A percentile compares a stretch with the other conserved stretches of the same genome.
phyloP scores from a whole-genome alignment of 2,329 filamentous ascomycete species.

The Blumeria hordei region DNA sequence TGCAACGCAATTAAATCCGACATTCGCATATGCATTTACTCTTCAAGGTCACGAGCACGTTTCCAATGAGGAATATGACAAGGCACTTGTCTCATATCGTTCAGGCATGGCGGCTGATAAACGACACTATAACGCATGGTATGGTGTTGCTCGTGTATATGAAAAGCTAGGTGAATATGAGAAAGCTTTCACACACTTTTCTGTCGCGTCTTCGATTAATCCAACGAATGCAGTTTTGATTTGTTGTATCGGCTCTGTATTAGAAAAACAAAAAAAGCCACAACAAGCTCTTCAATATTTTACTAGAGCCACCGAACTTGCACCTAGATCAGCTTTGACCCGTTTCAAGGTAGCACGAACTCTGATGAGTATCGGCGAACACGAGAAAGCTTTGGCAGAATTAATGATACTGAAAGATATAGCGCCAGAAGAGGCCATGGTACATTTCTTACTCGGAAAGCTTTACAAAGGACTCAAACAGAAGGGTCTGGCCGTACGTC shows the following conservation, averaged over 20 bases:
- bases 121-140: constrained; percentile 96
- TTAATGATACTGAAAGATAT: constrained; percentile 73
- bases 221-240: constrained; percentile 81
- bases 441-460: constrained; percentile 82
- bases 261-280: constrained; percentile 72
- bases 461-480: constrained; percentile 51
- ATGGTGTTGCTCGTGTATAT: constrained; percentile 62
- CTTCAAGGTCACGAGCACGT: constrained; percentile 91
- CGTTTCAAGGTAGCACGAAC: constrained; percentile 84
- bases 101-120: constrained; percentile 65
- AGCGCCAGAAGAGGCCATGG: constrained; percentile 82
- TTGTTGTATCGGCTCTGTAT: constrained; percentile 71
- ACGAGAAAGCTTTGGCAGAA: constrained; percentile 54
- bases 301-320: constrained; percentile 55
- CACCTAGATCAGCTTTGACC: constrained; percentile 58
- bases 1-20: constrained; percentile 70
- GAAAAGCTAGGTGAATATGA: constrained; percentile 80
- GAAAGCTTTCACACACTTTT: constrained; percentile 77
- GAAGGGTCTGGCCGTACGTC: constrained; percentile 60
- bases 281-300: constrained; percentile 61
- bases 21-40: constrained; percentile 88
- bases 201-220: constrained; percentile 70
- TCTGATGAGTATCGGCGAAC: constrained; percentile 48
- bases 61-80: constrained; percentile 90
- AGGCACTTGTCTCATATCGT: constrained; percentile 70